Evolutionary conservation across 768 basidiomycete species (phyloP).

Genomic region (Auricularia heimuer): DNA sequence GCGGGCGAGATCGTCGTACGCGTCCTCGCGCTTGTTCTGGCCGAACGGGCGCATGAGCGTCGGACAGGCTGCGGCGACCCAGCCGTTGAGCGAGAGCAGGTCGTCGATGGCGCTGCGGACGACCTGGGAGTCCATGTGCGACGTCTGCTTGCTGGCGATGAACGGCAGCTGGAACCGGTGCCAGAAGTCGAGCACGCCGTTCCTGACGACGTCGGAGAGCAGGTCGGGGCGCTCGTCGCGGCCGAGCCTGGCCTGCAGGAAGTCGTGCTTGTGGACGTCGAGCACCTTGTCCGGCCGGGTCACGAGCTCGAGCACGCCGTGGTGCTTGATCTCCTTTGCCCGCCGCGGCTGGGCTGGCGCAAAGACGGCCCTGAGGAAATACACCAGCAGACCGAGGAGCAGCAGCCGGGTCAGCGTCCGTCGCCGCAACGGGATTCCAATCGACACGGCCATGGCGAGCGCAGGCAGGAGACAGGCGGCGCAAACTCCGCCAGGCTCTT

Average conservation of each 20-base stretch:
- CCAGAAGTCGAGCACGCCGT: slow-evolving; percentile 86
- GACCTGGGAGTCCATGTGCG: slow-evolving; percentile 82
- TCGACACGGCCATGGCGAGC: slow-evolving; percentile 16
- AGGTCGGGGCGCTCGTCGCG: slow-evolving; percentile 78
- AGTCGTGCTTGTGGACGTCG: slow-evolving; percentile 81
- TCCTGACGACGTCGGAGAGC: slow-evolving; percentile 59
- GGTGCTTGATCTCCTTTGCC: slow-evolving; percentile 39
- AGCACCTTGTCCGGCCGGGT: slow-evolving; percentile 60
- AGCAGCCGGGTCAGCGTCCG: slow-evolving; percentile 17
- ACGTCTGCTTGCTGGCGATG: slow-evolving; percentile 73
- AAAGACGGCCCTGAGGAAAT: slow-evolving; percentile 16
- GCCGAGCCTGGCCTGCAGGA: slow-evolving; percentile 81
- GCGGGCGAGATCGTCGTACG: slow-evolving; percentile 80
- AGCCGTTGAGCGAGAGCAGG: slow-evolving; percentile 90
- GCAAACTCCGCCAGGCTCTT: background rate
- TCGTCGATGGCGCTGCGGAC: slow-evolving; percentile 87
- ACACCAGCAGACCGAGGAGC: slow-evolving; percentile 13
- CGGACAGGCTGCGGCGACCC: slow-evolving; percentile 94
- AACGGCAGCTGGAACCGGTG: slow-evolving; percentile 85
- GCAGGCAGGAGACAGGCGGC: background rate
- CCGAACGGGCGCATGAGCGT: slow-evolving; percentile 92
- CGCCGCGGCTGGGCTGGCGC: slow-evolving; percentile 9
- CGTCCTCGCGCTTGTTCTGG: slow-evolving; percentile 74
- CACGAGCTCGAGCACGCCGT: slow-evolving; percentile 58
- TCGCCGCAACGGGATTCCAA: slow-evolving; percentile 18